Percentiles rank a stretch among this genome's conserved stretches.
These are phyloP conservation scores for Olyra latifolia DNA, from an alignment of 176 grass and related monocot genomes.

Conservation along the genomic window DNA sequence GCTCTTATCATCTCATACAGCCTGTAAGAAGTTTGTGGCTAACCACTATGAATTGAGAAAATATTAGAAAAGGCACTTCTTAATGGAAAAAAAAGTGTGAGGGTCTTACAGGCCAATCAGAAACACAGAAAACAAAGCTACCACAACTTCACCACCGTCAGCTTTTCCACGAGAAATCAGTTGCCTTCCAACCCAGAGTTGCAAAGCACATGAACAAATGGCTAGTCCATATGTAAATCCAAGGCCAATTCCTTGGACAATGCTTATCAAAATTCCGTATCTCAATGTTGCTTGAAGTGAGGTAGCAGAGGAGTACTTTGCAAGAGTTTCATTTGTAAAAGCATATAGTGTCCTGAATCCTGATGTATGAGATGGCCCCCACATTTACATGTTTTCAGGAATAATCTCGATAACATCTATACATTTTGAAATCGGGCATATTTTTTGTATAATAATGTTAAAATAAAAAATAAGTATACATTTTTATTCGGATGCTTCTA, in stretches of 20 bases:
- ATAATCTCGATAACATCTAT: too few species aligned
- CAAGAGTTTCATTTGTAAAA: conserved; percentile 97
- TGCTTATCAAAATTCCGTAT: conserved; percentile 98
- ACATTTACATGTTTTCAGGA: too few species aligned
- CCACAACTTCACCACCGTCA: conserved; percentile 92
- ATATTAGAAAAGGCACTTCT: conserved; percentile 18
- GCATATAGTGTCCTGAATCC: conserved; percentile 86
- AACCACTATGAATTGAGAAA: conserved; percentile 59
- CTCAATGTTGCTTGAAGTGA: conserved; percentile 95
- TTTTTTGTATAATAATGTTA: too few species aligned
- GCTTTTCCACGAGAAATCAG: conserved; percentile 73
- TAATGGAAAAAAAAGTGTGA: not conserved
- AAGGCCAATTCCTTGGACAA: conserved; percentile 98
- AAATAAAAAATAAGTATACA: too few species aligned
- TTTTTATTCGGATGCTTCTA: too few species aligned
- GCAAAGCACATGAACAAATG: conserved; percentile 94
- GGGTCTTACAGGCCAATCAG: conserved; percentile 92
- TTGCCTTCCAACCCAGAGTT: conserved; percentile 93
- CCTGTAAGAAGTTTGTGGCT: conserved; percentile 99
- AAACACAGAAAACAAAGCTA: conserved; percentile 94
- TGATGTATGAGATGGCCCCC: conserved; percentile 89
- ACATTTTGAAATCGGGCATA: too few species aligned
- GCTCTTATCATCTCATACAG: conserved; percentile 99
- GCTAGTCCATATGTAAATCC: conserved; percentile 99
- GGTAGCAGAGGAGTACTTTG: conserved; percentile 99